Conservation (phyloP, 768 basidiomycete genomes). For the Tylopilus plumbeoviolaceoides region DNA sequence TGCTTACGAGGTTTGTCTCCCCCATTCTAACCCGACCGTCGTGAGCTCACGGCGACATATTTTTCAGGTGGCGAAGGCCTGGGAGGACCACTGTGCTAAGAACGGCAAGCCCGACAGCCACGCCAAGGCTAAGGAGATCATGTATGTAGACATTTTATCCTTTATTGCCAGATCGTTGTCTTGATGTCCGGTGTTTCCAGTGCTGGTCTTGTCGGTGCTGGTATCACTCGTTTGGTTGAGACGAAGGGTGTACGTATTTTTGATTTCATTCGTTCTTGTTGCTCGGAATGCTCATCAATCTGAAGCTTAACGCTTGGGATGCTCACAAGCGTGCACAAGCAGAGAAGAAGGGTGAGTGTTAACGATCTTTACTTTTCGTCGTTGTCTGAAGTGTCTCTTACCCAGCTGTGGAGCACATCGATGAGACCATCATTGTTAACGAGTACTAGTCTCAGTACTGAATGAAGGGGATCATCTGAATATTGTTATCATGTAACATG, state of each 20-base stretch:
- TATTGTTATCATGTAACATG: background rate
- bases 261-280: no score
- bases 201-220: slow-evolving; percentile 10
- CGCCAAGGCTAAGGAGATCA: slow-evolving; percentile 18
- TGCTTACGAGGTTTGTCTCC: slow-evolving; percentile 18
- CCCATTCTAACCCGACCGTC: no score
- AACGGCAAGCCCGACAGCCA: slow-evolving; percentile 19
- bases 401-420: background rate
- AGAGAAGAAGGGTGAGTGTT: slow-evolving; percentile 3
- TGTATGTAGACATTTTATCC: slow-evolving; percentile 8
- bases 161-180: background rate
- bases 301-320: slow-evolving; percentile 6
- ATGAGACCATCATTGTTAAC: background rate
- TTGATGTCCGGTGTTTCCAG: slow-evolving; percentile 2
- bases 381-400: background rate
- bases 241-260: slow-evolving; percentile 19
- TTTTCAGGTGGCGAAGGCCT: slow-evolving; percentile 20
- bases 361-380: no score
- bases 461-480: background rate
- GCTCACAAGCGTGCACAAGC: background rate
- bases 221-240: slow-evolving; percentile 4
- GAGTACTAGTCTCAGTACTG: background rate
- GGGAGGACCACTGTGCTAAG: slow-evolving; percentile 9
- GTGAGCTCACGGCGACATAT: no score
- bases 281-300: background rate